phyloP scores from a whole-genome alignment of 2,329 filamentous ascomycete genomes.

The Fusarium guadeloupense region DNA sequence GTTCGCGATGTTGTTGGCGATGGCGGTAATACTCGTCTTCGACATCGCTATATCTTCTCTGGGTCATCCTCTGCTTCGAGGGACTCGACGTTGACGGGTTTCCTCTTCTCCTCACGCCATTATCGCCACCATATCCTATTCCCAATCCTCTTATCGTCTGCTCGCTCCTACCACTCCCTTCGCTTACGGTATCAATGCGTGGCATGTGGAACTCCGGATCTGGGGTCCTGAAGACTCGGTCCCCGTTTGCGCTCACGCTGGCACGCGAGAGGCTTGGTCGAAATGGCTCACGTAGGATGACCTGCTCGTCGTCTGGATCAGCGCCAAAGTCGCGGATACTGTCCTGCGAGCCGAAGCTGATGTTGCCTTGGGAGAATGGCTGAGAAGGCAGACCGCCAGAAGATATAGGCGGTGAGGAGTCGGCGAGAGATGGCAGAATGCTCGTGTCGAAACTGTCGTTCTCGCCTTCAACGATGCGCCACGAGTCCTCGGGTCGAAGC shows the following conservation, averaged over 20 bases:
- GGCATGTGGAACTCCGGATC: constrained; percentile 66
- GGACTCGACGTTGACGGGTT: constrained; percentile 35
- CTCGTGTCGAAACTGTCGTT: constrained; percentile 69
- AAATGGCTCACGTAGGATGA: constrained; percentile 65
- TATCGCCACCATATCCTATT: constrained; percentile 29
- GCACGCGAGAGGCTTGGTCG: constrained; percentile 60
- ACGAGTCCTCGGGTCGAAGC: constrained; percentile 60
- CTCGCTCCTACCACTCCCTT: constrained; percentile 46
- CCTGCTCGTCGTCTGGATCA: constrained; percentile 64
- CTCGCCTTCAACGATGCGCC: constrained; percentile 69
- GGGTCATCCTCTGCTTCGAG: constrained; percentile 34
- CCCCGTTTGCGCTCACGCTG: constrained; percentile 40
- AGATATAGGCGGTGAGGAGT: constrained; percentile 51
- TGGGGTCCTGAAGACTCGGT: constrained; percentile 49
- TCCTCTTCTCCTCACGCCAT: constrained; percentile 44
- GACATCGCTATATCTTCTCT: constrained; percentile 23
- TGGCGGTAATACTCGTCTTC: constrained; percentile 28
- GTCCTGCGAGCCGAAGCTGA: constrained; percentile 61
- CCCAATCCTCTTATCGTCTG: constrained; percentile 47
- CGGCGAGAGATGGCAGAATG: constrained; percentile 56
- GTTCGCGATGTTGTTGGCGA: constrained; percentile 13
- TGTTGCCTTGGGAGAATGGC: constrained; percentile 53
- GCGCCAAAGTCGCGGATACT: constrained; percentile 64
- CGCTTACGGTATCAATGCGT: constrained; percentile 53
- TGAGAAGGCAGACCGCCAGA: constrained; percentile 57